Base-by-base conservation (phyloP, 345 rosid genomes). In the Populus tremula region DNA sequence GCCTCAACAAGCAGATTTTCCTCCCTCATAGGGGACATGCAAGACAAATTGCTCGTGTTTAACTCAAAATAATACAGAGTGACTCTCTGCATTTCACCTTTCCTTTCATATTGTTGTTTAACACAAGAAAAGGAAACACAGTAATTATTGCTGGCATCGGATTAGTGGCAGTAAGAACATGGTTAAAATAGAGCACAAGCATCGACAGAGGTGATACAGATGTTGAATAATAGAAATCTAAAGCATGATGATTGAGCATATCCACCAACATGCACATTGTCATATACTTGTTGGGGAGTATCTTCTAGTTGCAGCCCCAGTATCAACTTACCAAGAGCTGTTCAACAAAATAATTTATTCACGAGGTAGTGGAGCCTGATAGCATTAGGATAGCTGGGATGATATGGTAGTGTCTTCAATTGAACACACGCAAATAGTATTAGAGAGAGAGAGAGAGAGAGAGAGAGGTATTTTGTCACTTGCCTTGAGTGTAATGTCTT, bases 401-500 rank as follows among this genome's bases (percentile, higher is more conserved):
- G n/a, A 18, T 17, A 50, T 50, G 1, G n/a, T 18, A 18, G 21
- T 17, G 21, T 17, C 18, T 21, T 18, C 68, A 31, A 33, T 65
- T 12, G 18, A 65, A 65, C 36, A 14, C 17, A 64, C 38, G 13
- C 7, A 16, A 29, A 23, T 63, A 18, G 6, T 18, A 38, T 27
- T 14, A 9, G 9, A 36, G 27, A 64, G 49, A 38, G 14, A 65
- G 56, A 8, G 39, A 73, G 27, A 49, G 76, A 85, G 82, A 82
- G 64, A 78, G 74, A 72, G 76, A 76, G 49, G 76, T 41, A 77
- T 27, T 13, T 29, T 38, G 16, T 33, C 39, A 61, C 81, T 53
- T 89, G 82, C 99, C 98, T 93, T 90, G 54, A 93, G 70, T 14
- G 94, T 90, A 74, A 93, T 83, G 77, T 91, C 93, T 63, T 89